phyloP scores from a whole-genome alignment of 768 basidiomycete species.

The Auricularia auricula-judae region DNA sequence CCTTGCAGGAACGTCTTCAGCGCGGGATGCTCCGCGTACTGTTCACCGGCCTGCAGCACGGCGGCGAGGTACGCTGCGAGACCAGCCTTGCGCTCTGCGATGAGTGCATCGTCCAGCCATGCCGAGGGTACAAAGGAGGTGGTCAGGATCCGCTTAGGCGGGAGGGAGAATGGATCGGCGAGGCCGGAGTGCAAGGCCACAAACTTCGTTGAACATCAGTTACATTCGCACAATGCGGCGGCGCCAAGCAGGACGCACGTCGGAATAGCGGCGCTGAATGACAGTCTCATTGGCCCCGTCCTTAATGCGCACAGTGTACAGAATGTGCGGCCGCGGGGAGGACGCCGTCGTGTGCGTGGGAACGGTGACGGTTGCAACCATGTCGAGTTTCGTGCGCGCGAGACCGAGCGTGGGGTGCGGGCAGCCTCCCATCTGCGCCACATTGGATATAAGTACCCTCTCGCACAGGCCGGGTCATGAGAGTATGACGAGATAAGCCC shows the following conservation, averaged over 20 bases:
- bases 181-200: conserved; percentile 30
- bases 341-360: conserved; percentile 36
- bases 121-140: conserved; percentile 39
- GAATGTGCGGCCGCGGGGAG: conserved; percentile 33
- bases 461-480: background rate
- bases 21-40: conserved; percentile 23
- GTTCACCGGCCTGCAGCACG: conserved; percentile 23
- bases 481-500: background rate
- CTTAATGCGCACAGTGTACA: conserved; percentile 31
- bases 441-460: background rate
- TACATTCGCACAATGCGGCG: background rate
- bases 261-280: conserved; percentile 30
- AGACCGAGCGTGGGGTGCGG: background rate
- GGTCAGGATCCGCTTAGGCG: conserved; percentile 40
- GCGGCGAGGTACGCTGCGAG: conserved; percentile 31
- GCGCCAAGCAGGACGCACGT: conserved; percentile 20
- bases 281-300: conserved; percentile 23
- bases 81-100: conserved; percentile 40
- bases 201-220: conserved; percentile 19
- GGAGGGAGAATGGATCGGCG: conserved; percentile 28
- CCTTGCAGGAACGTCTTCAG: conserved; percentile 30
- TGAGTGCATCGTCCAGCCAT: conserved; percentile 42
- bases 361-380: conserved; percentile 14
- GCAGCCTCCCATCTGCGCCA: background rate
- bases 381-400: background rate